Base-by-base conservation (phyloP, 169 alveolate species). In the Plasmodium gonderi region DNA sequence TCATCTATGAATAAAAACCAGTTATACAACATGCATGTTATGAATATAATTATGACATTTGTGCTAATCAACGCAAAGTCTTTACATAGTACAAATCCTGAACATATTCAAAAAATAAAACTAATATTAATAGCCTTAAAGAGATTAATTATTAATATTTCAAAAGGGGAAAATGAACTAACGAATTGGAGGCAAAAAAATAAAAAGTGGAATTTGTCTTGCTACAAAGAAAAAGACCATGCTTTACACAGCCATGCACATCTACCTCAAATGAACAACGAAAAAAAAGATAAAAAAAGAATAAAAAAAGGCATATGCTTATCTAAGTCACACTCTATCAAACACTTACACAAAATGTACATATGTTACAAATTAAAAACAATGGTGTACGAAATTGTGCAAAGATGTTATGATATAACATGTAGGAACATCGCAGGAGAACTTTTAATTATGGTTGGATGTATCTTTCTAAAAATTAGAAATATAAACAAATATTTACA, bases 1-100 rank as follows among this genome's bases (percentile, higher is more conserved):
- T 76, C 94, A n/a, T n/a, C 94, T n/a, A 36, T 90, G 31, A 90
- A 90, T n/a, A 77, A 77, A 77, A 78, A 90, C 72, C 72, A 77
- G 38, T 72, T 49, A 29, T 29, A 78, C 26, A 90, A 78, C 11
- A 77, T 90, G n/a, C 90, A 90, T 51, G 51, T 90, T 54, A 78
- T 90, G 9, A 90, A 90, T 74, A 40, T 79, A 36, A 65, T 90
- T 33, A 44, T 45, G 38, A 78, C 90, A 7, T 77, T 78, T 69
- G 45, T 90, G 40, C 47, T 76, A 31, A 67, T 67, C n/a, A 90
- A 90, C 40, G n/a, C 31, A 0, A 90, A 78, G 26, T 31, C 90
- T n/a, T 31, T 90, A 45, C 83, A 64, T 67, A 77, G 64, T 23
- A 78, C 60, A 17, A 90, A 76, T 42, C 11, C 45, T 0, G 76